These are phyloP conservation scores for Mallotus nudiflorus DNA, from an alignment of 345 rosid species.

Conservation along the genomic window DNA sequence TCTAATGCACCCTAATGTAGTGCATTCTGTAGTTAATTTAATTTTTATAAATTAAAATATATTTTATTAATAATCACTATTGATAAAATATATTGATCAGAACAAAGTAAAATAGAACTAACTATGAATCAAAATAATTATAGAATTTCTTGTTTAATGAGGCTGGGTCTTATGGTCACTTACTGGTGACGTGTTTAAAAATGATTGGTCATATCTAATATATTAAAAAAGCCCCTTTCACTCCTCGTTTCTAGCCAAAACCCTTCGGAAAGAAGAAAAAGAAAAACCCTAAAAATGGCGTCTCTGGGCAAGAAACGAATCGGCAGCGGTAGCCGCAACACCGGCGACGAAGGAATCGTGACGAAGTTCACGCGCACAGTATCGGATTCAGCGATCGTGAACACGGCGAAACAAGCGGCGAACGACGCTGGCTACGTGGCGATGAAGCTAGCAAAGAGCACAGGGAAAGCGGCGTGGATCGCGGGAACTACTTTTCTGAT, in stretches of 20 bases:
- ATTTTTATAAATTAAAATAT: too few species aligned
- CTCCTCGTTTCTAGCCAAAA: neutral
- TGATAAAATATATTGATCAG: too few species aligned
- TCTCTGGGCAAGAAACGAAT: slow-evolving; percentile 24
- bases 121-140: too few species aligned
- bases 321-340: neutral
- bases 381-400: slow-evolving; percentile 28
- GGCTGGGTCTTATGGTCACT: neutral
- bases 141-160: too few species aligned
- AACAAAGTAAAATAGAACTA: too few species aligned
- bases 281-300: slow-evolving; percentile 14
- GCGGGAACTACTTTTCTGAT: slow-evolving; percentile 76
- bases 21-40: too few species aligned
- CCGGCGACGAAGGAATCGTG: slow-evolving; percentile 22
- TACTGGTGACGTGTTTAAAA: neutral
- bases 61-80: too few species aligned
- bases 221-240: neutral
- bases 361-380: slow-evolving; percentile 23
- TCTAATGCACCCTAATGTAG: too few species aligned
- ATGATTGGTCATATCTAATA: neutral
- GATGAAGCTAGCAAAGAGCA: slow-evolving; percentile 69
- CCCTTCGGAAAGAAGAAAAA: too few species aligned
- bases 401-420: slow-evolving; percentile 44
- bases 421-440: slow-evolving; percentile 58
- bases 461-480: slow-evolving; percentile 87